Evolutionary conservation across 139 green algal genomes (phyloP).

Genomic region (Coccomyxa sp.): DNA sequence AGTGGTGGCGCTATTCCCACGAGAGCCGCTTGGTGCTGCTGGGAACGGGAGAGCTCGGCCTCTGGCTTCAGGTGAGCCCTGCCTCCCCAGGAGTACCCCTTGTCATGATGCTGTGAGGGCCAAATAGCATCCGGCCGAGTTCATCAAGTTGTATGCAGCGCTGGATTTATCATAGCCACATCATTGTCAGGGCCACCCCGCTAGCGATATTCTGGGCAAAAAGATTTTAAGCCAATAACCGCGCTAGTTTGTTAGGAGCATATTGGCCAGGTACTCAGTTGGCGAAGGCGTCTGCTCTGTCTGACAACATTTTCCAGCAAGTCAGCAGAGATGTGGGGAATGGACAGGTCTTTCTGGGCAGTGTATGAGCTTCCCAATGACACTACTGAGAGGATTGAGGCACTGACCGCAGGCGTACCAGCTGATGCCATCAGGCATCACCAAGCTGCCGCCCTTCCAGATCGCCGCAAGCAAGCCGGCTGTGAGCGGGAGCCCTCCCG

Average conservation of each 20-base stretch:
- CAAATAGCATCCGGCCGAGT: no score
- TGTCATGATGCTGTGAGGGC: no score
- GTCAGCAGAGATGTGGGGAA: neutral
- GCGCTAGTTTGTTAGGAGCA: no score
- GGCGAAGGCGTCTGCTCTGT: neutral
- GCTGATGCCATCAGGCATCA: slow-evolving; percentile 19
- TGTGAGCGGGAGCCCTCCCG: neutral
- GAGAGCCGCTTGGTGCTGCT: slow-evolving; percentile 57
- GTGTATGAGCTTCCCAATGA: no score
- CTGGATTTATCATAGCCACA: no score
- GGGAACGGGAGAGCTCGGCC: slow-evolving; percentile 18
- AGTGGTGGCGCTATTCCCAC: slow-evolving; percentile 44
- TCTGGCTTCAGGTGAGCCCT: slow-evolving; percentile 15
- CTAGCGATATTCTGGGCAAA: no score
- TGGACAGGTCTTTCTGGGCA: neutral
- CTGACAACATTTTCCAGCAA: neutral
- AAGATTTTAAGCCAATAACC: no score
- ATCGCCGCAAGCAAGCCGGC: slow-evolving; percentile 8
- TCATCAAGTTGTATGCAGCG: no score
- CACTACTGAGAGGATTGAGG: no score
- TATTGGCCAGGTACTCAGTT: no score
- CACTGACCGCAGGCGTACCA: slow-evolving; percentile 24
- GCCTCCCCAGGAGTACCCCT: no score
- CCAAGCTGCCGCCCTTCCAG: slow-evolving; percentile 59
- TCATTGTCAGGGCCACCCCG: no score